These are phyloP conservation scores for Mycena belliarum DNA, from an alignment of 768 basidiomycete species.

Conservation along the genomic window DNA sequence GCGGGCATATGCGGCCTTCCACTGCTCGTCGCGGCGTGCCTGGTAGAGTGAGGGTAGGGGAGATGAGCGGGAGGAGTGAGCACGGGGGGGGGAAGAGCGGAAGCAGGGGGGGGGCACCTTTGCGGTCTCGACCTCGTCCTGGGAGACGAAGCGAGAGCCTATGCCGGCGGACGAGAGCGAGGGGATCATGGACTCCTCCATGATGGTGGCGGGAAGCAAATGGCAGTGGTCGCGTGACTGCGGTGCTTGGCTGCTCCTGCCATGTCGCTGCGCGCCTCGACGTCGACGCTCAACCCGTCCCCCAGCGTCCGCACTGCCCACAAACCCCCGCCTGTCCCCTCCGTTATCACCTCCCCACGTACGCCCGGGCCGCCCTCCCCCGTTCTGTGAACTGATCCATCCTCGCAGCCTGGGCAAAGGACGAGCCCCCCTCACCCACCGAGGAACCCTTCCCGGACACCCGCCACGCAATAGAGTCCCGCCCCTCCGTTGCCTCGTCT, in stretches of 20 bases:
- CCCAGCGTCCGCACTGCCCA: constrained; percentile 33
- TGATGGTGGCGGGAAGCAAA: constrained; percentile 24
- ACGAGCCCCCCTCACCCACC: constrained; percentile 78
- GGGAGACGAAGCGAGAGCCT: constrained; percentile 83
- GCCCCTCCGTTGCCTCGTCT: constrained; percentile 51
- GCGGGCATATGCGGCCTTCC: constrained; percentile 88
- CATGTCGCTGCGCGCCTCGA: constrained; percentile 28
- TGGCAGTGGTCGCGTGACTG: background rate
- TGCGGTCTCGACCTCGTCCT: constrained; percentile 74
- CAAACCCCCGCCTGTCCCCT: constrained; percentile 46
- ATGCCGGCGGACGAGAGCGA: constrained; percentile 72
- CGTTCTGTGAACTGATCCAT: background rate
- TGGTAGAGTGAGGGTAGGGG: background rate
- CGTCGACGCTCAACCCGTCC: constrained; percentile 33
- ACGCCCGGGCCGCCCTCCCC: constrained; percentile 29
- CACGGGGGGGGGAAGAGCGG: too few relatives aligned
- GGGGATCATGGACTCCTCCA: constrained; percentile 66
- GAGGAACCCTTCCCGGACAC: constrained; percentile 37
- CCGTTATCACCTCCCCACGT: constrained; percentile 74
- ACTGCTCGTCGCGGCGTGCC: constrained; percentile 75
- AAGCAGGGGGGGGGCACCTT: constrained; percentile 40
- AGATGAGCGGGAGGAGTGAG: too few relatives aligned
- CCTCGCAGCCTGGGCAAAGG: constrained; percentile 73
- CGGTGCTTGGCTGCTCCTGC: background rate
- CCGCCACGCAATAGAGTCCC: constrained; percentile 37